Evolutionary conservation across 2,329 filamentous ascomycete species (phyloP).

Genomic region (Colletotrichum viniferum): DNA sequence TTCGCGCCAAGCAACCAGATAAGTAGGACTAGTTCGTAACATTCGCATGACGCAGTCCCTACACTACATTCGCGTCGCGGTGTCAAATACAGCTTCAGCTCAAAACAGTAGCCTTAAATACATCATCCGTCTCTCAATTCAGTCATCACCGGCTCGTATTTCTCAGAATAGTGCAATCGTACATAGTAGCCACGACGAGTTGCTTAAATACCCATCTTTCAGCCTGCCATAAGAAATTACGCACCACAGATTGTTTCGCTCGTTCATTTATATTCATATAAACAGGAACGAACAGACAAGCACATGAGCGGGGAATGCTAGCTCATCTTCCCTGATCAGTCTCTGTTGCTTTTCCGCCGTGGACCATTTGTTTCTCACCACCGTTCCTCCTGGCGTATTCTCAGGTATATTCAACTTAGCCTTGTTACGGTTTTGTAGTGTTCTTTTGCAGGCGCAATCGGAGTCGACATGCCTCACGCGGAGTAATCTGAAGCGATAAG

Average conservation of each 20-base stretch:
- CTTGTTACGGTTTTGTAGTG: rapidly evolving
- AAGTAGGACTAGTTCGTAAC: too few species aligned
- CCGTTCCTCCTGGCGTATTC: too few species aligned
- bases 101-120: not conserved
- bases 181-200: not conserved
- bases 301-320: rapidly evolving
- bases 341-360: rapidly evolving
- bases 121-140: not conserved
- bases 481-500: too few species aligned
- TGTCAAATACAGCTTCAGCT: not conserved
- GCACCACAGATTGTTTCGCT: not conserved
- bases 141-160: not conserved
- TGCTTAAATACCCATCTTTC: not conserved
- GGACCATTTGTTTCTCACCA: rapidly evolving
- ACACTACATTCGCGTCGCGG: not conserved
- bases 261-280: too few species aligned
- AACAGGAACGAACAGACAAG: too few species aligned
- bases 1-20: too few species aligned
- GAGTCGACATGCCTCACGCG: too few species aligned
- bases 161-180: rapidly evolving
- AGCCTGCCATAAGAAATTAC: not conserved
- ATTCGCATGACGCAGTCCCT: too few species aligned
- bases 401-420: rapidly evolving
- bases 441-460: too few species aligned
- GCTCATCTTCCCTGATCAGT: too few species aligned